Conservation (phyloP, 2,329 filamentous ascomycete genomes). For the Cladophialophora chaetospira region DNA sequence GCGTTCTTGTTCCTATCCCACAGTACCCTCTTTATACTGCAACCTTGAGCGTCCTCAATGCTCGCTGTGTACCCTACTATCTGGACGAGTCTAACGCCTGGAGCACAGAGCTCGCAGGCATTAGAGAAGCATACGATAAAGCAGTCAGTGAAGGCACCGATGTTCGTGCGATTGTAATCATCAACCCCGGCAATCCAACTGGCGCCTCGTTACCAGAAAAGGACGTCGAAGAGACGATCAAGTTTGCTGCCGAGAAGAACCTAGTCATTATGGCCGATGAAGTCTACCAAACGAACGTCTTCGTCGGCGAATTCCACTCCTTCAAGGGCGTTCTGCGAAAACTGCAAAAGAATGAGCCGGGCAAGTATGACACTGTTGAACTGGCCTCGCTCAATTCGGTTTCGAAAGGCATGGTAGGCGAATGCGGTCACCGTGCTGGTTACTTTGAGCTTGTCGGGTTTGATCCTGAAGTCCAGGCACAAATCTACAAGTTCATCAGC, state of each 20-base stretch:
- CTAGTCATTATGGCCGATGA: slow-evolving; percentile 93
- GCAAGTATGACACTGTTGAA: slow-evolving; percentile 81
- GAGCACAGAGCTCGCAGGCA: slow-evolving; percentile 82
- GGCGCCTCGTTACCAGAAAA: slow-evolving; percentile 78
- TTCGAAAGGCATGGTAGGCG: slow-evolving; percentile 98
- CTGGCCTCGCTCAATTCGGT: slow-evolving; percentile 89
- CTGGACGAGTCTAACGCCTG: slow-evolving; percentile 84
- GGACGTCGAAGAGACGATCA: slow-evolving; percentile 81
- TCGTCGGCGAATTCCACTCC: slow-evolving; percentile 85
- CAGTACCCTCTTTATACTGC: slow-evolving; percentile 98
- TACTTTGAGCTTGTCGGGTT: slow-evolving; percentile 97
- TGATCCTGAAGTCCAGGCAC: slow-evolving; percentile 77
- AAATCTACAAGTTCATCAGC: slow-evolving; percentile 98
- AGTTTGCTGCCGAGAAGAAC: slow-evolving; percentile 80
- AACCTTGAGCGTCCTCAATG: slow-evolving; percentile 81
- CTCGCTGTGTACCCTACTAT: slow-evolving; percentile 87
- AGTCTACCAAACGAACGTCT: slow-evolving; percentile 99
- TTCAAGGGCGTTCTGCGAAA: slow-evolving; percentile 87
- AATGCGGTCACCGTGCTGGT: slow-evolving; percentile 95
- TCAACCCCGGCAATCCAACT: slow-evolving; percentile 98
- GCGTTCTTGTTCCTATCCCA: slow-evolving; percentile 90
- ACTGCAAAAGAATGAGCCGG: slow-evolving; percentile 72
- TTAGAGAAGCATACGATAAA: slow-evolving; percentile 71
- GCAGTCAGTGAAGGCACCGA: slow-evolving; percentile 78
- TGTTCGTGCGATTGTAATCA: slow-evolving; percentile 90